Conservation (phyloP, 345 rosid genomes). For the Boechera retrofracta region DNA sequence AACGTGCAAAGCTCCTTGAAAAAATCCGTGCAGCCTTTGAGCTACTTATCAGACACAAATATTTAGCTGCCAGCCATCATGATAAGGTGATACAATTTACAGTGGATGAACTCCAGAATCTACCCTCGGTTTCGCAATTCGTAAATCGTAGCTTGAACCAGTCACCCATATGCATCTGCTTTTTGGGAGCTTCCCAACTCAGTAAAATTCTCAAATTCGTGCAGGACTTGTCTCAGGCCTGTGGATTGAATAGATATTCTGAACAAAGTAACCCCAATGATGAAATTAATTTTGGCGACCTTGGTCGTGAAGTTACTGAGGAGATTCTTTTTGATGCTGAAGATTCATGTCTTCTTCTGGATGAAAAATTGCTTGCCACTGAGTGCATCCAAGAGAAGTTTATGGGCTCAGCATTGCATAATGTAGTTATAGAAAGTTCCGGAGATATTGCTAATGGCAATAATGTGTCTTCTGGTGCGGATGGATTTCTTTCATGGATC, state of each 20-base stretch:
- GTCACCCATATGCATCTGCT: conserved; percentile 76
- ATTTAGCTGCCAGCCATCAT: conserved; percentile 77
- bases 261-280: conserved; percentile 58
- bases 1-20: conserved; percentile 77
- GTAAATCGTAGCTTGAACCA: conserved; percentile 66
- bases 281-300: conserved; percentile 48
- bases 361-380: conserved; percentile 54
- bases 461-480: conserved; percentile 50
- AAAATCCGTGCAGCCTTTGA: conserved; percentile 67
- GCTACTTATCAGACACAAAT: conserved; percentile 73
- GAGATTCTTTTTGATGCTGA: conserved; percentile 67
- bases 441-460: conserved; percentile 44
- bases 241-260: conserved; percentile 72
- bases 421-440: conserved; percentile 43
- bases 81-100: conserved; percentile 73
- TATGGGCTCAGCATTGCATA: conserved; percentile 39
- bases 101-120: conserved; percentile 72
- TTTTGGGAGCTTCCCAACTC: conserved; percentile 81
- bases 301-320: conserved; percentile 54
- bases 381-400: conserved; percentile 42
- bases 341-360: conserved; percentile 62
- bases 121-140: conserved; percentile 68
- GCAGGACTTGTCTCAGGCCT: conserved; percentile 77
- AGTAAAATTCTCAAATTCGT: conserved; percentile 78
- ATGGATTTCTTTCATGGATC: conserved; percentile 80